A percentile compares a stretch with the other conserved stretches of the same genome.
Conservation (phyloP, 306 rosid species). For the Pterocarpus macrocarpus region DNA sequence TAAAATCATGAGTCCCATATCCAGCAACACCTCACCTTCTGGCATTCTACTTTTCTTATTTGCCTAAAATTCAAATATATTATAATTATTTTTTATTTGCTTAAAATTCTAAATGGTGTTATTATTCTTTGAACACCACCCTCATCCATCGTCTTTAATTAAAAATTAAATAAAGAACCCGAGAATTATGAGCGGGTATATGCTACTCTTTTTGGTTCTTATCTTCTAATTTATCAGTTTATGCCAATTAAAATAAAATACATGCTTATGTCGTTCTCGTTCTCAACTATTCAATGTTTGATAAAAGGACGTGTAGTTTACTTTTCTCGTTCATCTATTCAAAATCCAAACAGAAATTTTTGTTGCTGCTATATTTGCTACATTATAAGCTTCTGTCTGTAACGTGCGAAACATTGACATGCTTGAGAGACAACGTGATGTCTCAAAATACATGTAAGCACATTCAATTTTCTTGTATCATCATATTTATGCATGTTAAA, state of each 20-base stretch:
- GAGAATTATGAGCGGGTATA: no score
- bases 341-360: background rate
- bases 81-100: background rate
- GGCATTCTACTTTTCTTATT: background rate
- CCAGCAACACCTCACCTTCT: slow-evolving; percentile 5
- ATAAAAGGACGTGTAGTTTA: slow-evolving; percentile 1
- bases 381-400: background rate
- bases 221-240: background rate
- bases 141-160: slow-evolving; percentile 20
- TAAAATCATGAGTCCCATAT: slow-evolving; percentile 49
- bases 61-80: background rate
- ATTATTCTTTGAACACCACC: background rate
- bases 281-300: background rate
- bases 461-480: no score
- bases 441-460: no score
- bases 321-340: background rate
- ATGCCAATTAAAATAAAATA: no score
- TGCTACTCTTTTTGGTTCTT: no score
- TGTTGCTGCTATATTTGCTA: background rate
- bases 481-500: no score
- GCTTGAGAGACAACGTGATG: no score
- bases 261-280: background rate
- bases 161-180: no score
- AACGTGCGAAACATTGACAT: no score
- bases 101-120: background rate